Conservation (phyloP, 1,284 basidiomycete genomes). For the Ceratorhiza oryzae-sativae region DNA sequence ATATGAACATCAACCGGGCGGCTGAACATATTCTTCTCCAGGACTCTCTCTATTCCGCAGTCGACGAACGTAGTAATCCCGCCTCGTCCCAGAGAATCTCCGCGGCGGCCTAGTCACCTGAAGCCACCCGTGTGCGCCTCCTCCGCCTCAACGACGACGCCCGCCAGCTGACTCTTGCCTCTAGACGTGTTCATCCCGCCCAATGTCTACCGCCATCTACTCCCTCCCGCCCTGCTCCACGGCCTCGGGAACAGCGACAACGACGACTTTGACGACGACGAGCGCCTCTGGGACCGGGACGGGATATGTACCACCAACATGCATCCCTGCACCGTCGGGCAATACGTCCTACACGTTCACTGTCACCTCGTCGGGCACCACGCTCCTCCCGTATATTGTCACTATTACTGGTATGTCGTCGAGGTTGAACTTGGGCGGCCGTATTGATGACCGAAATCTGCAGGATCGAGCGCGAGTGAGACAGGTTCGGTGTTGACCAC, state of each 20-base stretch:
- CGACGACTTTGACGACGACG: neutral
- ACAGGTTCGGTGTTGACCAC: conserved; percentile 4
- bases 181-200: conserved; percentile 4
- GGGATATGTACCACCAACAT: conserved; percentile 21
- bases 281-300: neutral
- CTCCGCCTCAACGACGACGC: neutral
- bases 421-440: neutral
- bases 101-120: conserved; percentile 18
- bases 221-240: conserved; percentile 20
- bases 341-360: conserved; percentile 26
- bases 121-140: neutral
- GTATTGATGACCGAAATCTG: neutral
- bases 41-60: conserved; percentile 19
- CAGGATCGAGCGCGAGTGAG: conserved; percentile 6
- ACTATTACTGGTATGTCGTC: conserved; percentile 16
- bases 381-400: conserved; percentile 1
- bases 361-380: conserved; percentile 4
- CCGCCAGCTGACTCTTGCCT: neutral
- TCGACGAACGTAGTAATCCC: conserved; percentile 12
- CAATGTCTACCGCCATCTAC: conserved; percentile 9
- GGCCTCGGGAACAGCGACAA: too few relatives aligned
- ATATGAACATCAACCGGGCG: conserved; percentile 5
- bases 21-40: conserved; percentile 2
- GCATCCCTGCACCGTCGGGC: conserved; percentile 25
- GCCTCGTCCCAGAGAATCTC: conserved; percentile 35